These are phyloP conservation scores for Wallacemonas sp. DNA, from an alignment of 208 protist species.

Conservation along the genomic window DNA sequence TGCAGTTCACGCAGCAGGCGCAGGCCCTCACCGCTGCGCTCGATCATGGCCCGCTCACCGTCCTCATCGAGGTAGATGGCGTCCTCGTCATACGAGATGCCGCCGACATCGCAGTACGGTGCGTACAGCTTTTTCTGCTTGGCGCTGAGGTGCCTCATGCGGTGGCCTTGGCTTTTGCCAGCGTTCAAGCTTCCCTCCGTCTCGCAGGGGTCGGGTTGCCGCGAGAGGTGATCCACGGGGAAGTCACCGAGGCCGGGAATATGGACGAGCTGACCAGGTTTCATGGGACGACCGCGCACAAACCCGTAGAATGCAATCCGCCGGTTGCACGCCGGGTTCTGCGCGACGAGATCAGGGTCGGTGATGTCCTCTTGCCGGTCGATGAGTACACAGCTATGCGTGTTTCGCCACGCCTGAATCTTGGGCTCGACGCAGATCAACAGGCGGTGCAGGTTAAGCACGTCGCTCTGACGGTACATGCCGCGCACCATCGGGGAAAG, in stretches of 20 bases:
- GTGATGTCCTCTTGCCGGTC: constrained; percentile 99
- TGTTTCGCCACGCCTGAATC: constrained; percentile 96
- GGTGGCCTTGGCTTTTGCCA: constrained; percentile 32
- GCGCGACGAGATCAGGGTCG: constrained; percentile 80
- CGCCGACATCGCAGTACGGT: constrained; percentile 98
- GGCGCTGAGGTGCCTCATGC: constrained; percentile 91
- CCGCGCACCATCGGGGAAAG: constrained; percentile 95
- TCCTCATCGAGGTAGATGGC: constrained; percentile 96
- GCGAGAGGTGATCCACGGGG: constrained; percentile 79
- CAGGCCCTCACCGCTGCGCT: constrained; percentile 84
- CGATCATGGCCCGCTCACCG: constrained; percentile 69
- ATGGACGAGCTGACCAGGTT: constrained; percentile 92
- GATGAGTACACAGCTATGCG: constrained; percentile 96
- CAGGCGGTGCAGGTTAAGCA: constrained; percentile 97
- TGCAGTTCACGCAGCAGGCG: constrained; percentile 82
- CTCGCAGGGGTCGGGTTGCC: constrained; percentile 96
- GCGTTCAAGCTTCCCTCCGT: constrained; percentile 28
- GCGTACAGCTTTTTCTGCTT: constrained; percentile 97
- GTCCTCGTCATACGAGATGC: constrained; percentile 98
- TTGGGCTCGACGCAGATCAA: constrained; percentile 97
- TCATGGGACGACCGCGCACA: constrained; percentile 95
- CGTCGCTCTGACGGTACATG: constrained; percentile 96
- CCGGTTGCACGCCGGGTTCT: constrained; percentile 71
- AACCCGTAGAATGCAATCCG: constrained; percentile 98
- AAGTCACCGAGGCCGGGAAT: constrained; percentile 98